Evolutionary conservation across 192 early-diverging fungal species (phyloP), one percentile per base, ranked within the genome.

Genomic region (Chytriomyces confervae): DNA sequence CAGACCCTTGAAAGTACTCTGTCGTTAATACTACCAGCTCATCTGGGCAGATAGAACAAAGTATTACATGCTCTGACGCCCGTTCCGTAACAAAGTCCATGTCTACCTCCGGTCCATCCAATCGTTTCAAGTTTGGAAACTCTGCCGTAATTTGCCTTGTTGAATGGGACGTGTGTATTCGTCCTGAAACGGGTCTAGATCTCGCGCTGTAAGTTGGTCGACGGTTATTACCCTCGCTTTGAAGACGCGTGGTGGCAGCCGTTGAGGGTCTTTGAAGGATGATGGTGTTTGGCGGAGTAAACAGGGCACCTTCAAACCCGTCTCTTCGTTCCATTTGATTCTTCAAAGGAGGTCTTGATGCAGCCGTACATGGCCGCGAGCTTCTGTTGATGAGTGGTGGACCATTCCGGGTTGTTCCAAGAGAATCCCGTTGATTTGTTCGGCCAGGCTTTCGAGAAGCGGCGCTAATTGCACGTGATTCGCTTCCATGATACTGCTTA

Each of bases 161-260:
- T 60, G 69, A 60, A 24, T 51, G 57, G 5, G 69, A 72, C 4
- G 69, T 44, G 57, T 72, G 50, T 23, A 72, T 29, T 16, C 51
- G 16, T 5, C 44, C 69, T 10, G 69, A 72, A 24, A 29, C 27
- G 20, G 69, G 69, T 16, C 69, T 36, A 36, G 36, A 36, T 2
- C 36, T 36, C 36, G 36, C 36, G 36, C 36, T 36, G 36, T 2
- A 36, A 36, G 36, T 36, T 36, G 36, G 36, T 36, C 36, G 36
- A 36, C 36, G 36, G 36, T 36, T 36, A 1, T 36, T 36, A 4
- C 36, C 4, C 36, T 36, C 36, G 36, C 36, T 36, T 36, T 36
- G 36, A 4, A 36, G 4, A 36, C 36, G 36, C 36, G 36, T 36
- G 36, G 36, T 36, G 36, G 36, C 36, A 36, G 36, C 36, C 36